These are phyloP conservation scores for Phaeoacremonium minimum DNA, from an alignment of 2,329 filamentous ascomycete species.

Conservation along the genomic window DNA sequence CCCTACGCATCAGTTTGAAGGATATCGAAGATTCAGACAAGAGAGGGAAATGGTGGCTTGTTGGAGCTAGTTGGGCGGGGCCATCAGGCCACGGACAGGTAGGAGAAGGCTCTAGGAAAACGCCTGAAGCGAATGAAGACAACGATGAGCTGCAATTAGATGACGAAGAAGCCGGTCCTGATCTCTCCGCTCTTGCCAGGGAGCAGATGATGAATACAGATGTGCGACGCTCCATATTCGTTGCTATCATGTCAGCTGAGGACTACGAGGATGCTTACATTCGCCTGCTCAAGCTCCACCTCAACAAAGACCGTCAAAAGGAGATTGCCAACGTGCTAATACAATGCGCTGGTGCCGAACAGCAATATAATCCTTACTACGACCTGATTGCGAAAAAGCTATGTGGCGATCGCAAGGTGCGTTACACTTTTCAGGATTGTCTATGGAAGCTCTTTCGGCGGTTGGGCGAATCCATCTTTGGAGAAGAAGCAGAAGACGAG, in stretches of 20 bases:
- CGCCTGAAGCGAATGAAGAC: slow-evolving; percentile 27
- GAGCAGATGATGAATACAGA: slow-evolving; percentile 85
- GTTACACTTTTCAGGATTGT: slow-evolving; percentile 81
- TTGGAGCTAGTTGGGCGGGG: slow-evolving; percentile 84
- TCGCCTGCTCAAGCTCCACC: slow-evolving; percentile 72
- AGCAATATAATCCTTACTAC: slow-evolving; percentile 89
- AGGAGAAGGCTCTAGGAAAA: slow-evolving; percentile 16
- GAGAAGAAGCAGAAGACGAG: slow-evolving; percentile 55
- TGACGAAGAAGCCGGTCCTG: slow-evolving; percentile 52
- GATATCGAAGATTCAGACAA: slow-evolving; percentile 83
- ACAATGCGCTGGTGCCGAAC: slow-evolving; percentile 80
- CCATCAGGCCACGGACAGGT: slow-evolving; percentile 15
- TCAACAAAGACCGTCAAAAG: slow-evolving; percentile 81
- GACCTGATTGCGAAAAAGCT: slow-evolving; percentile 76
- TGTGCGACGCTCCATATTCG: slow-evolving; percentile 85
- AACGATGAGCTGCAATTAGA: slow-evolving; percentile 27
- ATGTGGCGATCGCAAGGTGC: slow-evolving; percentile 69
- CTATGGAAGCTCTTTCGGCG: slow-evolving; percentile 82
- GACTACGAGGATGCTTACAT: slow-evolving; percentile 81
- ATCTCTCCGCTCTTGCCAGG: slow-evolving; percentile 69
- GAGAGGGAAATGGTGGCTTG: slow-evolving; percentile 96
- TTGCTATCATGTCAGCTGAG: slow-evolving; percentile 79
- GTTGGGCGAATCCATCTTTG: slow-evolving; percentile 76
- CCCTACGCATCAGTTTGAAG: slow-evolving; percentile 73
- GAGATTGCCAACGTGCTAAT: slow-evolving; percentile 86